Base-by-base conservation (phyloP, 768 basidiomycete genomes). In the Boletales sp. region DNA sequence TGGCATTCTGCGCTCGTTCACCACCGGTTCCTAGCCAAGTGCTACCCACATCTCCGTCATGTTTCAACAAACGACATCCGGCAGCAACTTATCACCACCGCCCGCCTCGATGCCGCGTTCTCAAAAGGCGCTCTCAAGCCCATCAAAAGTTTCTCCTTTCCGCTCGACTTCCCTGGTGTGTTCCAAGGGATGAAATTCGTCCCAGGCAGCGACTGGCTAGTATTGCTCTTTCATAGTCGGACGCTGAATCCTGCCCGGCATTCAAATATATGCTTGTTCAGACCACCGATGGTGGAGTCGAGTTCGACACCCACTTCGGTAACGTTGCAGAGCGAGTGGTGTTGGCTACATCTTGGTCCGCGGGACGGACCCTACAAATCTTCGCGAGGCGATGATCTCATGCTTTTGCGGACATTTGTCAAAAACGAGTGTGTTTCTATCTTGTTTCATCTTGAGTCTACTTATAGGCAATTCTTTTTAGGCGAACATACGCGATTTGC, bases 111-210 rank as follows among this genome's bases (percentile, higher is more conserved):
- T 43, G 38, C 47, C n/a, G 56, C 59, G 17, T 66, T 63, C 49
- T 47, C 53, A 12, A 38, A 44, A 13, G 19, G 43, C 2, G 15
- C 30, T 29, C 47, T 65, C 31, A 56, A 13, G 21, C 61, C 63
- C 15, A n/a, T 50, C 27, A 47, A 56, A 12, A 66, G 55, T 9
- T 54, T 59, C 31, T 56, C 66, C 17, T 66, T 66, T 17, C 65
- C 64, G 4, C 56, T 66, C 19, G 61, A 64, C 13, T 59, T 68
- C 30, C 61, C 66, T 8, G 65, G 65, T 4, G 50, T 66, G 8
- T 66, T 66, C 45, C 65, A 68, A 47, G 65, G 65, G 30, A 38
- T 66, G 48, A 64, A 56, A 37, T 66, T 68, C 45, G n/a, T 63
- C 38, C 59, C 65, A 9, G 65, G 65, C 8, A 56, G 56, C 35